Conservation (phyloP, 352 stramenopile species). For the Pilasporangium apinafurcum region DNA sequence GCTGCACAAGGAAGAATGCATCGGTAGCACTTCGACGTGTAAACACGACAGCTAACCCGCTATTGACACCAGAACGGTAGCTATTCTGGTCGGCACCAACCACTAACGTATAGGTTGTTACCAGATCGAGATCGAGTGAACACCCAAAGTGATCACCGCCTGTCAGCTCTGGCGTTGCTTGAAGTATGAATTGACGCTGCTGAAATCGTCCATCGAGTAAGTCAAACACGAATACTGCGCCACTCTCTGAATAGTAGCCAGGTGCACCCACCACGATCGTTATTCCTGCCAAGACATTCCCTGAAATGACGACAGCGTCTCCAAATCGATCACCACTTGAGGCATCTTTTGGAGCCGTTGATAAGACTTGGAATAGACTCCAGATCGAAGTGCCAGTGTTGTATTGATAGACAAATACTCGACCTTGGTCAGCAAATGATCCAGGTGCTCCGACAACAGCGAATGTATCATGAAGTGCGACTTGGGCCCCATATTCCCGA, state of each 20-base stretch:
- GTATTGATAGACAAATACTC: slow-evolving; percentile 75
- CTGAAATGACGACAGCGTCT: slow-evolving; percentile 57
- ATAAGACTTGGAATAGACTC: slow-evolving; percentile 66
- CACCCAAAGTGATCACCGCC: slow-evolving; percentile 62
- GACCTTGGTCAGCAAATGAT: slow-evolving; percentile 41
- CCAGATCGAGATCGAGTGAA: slow-evolving; percentile 66
- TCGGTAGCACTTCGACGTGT: slow-evolving; percentile 35
- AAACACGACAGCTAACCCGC: slow-evolving; percentile 48
- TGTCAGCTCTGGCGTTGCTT: slow-evolving; percentile 32
- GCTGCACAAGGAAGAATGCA: slow-evolving; percentile 69
- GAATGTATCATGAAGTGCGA: slow-evolving; percentile 43
- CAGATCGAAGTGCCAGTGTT: slow-evolving; percentile 27
- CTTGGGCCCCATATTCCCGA: slow-evolving; percentile 47
- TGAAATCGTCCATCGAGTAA: slow-evolving; percentile 47
- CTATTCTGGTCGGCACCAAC: slow-evolving; percentile 49
- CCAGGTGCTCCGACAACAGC: slow-evolving; percentile 58
- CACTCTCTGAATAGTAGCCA: slow-evolving; percentile 39
- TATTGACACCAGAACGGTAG: slow-evolving; percentile 26
- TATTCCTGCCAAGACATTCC: slow-evolving; percentile 19
- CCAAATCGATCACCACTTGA: slow-evolving; percentile 60
- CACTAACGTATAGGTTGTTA: slow-evolving; percentile 59
- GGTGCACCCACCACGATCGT: slow-evolving; percentile 66
- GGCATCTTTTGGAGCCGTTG: slow-evolving; percentile 30
- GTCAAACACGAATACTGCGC: slow-evolving; percentile 77
- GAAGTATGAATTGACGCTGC: slow-evolving; percentile 58